Conservation (phyloP, 257 asterid species). For the Plantago major region DNA sequence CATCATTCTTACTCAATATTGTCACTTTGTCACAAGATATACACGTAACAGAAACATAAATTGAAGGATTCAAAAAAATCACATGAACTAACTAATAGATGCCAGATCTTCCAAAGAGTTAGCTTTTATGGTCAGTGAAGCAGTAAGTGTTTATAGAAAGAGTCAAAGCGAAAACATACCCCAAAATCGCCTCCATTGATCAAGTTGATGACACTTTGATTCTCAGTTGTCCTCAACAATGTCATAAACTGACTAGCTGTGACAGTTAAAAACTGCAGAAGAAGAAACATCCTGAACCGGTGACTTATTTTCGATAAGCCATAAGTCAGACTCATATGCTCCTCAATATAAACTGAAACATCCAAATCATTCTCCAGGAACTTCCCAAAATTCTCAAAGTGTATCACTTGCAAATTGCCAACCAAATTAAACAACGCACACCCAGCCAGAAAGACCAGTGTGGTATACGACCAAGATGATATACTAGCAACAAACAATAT, state of each 20-base stretch:
- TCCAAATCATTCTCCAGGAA: conserved; percentile 72
- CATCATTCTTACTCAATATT: too few species aligned
- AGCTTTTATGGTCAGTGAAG: too few species aligned
- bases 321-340: conserved; percentile 59
- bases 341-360: conserved; percentile 66
- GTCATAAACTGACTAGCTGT: conserved; percentile 65
- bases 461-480: conserved; percentile 67
- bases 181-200: conserved; percentile 82
- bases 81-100: too few species aligned
- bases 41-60: too few species aligned
- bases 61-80: too few species aligned
- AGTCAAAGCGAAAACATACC: conserved; percentile 34
- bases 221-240: conserved; percentile 62
- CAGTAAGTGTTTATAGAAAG: background rate
- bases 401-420: conserved; percentile 72
- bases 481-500: conserved; percentile 40
- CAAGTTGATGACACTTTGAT: conserved; percentile 58
- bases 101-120: too few species aligned
- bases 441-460: conserved; percentile 62
- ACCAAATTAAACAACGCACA: conserved; percentile 66
- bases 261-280: conserved; percentile 61
- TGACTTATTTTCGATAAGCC: conserved; percentile 81
- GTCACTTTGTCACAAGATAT: too few species aligned
- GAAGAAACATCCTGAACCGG: conserved; percentile 72
- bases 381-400: conserved; percentile 68